Evolutionary conservation across 192 early-diverging fungal genomes (phyloP), one percentile per base, ranked within the genome.

Genomic region (Linnemannia exigua): DNA sequence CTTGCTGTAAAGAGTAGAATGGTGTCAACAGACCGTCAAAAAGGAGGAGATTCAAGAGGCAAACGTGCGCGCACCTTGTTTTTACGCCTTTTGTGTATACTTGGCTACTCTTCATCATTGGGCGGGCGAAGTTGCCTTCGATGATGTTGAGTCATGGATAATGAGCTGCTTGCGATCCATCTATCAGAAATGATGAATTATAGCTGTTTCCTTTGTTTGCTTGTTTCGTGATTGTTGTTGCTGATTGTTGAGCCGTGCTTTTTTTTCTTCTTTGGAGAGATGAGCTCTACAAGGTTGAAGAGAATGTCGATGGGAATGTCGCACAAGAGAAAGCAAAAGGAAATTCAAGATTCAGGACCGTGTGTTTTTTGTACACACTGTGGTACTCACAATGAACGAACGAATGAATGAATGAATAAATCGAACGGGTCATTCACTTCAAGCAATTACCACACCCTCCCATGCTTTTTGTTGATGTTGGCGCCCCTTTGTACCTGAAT

Each of bases 281-380:
- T 44, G 41, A 44, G 41, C 58, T 63, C 14, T 25, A 63, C 58
- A 63, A 63, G 28, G 58, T 63, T 63, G 58, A 8, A 25, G 41
- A 9, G 41, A 44, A 9, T 44, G 25, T 63, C 58, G 58, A 63
- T 63, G 58, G 58, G 58, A 63, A 63, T 31, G 58, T 63, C 28
- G 58, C 28, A 63, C 58, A 63, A 63, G 22, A 31, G 28, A 61
- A 63, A 61, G 31, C 25, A 31, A 44, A n/a, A n/a, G n/a, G n/a
- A n/a, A n/a, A n/a, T n/a, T n/a, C 58, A 63, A 63, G 31, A 63
- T 63, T 63, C 28, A 31, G 58, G 58, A 63, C 58, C 58, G 58
- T 63, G 58, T 63, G 48, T 63, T n/a, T n/a, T 25, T 17, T 50
- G 12, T n/a, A n/a, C n/a, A 44, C 41, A 44, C 5, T 44, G 41